Base-by-base conservation (phyloP, 441 rosid species). In the Aleurites moluccanus region DNA sequence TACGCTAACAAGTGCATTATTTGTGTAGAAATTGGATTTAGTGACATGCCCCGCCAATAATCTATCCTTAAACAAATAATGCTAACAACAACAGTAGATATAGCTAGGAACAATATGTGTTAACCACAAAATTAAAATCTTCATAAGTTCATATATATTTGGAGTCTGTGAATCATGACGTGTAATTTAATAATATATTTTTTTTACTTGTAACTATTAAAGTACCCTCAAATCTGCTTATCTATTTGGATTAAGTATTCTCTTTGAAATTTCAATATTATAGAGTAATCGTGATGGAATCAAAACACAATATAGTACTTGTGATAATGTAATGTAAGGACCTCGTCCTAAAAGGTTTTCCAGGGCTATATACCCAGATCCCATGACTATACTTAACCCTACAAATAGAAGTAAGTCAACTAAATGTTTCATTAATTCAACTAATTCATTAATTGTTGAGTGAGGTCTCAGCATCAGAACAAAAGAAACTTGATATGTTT, bases 1-100 rank as follows among this genome's bases (percentile, higher is more conserved):
- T 38, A 70, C 28, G 67, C 23, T 62, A 4, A 13, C 23, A 23
- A 21, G 28, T 40, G 45, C 67, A 73, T 69, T 68, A 77, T 82
- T 75, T 64, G 25, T n/a, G 47, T 57, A 27, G 80, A 80, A 60
- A 72, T 65, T 42, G 35, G 62, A 61, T 20, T 38, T 23, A 72
- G 73, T 79, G 77, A 66, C 35, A 45, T 40, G 56, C 59, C 71
- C 76, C 75, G 78, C 77, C 76, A 47, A 72, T 56, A 8, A 70
- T 70, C 6, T 42, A 23, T 64, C 61, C 28, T 62, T 14, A 55
- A 40, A 42, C 23, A 40, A 50, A 44, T 40, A 20, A 69, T 28
- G 62, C 38, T 10, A 42, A 9, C 21, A 21, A 68, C 49, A 57
- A 27, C 16, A 52, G 47, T 20, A 9, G 0, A 72, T 18, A 49